A percentile compares a stretch with the other conserved stretches of the same genome.
Evolutionary conservation across 1,139 yeast species (phyloP).

Genomic region (Diutina neorugosa): DNA sequence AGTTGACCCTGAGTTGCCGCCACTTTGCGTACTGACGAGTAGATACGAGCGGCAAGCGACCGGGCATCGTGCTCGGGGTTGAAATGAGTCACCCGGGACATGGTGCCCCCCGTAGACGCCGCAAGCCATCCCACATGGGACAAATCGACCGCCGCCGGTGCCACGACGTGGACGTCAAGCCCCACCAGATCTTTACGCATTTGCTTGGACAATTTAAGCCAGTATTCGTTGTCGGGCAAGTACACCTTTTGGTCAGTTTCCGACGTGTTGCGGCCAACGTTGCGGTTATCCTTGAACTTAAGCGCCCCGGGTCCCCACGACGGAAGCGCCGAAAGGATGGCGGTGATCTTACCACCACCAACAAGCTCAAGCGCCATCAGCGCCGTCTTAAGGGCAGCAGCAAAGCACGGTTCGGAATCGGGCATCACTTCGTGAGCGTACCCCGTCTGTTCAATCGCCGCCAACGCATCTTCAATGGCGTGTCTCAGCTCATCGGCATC

Average conservation of each 20-base stretch:
- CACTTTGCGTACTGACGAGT: conserved; percentile 26
- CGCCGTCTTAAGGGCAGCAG: conserved; percentile 69
- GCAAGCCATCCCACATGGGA: conserved; percentile 63
- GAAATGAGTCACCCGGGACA: conserved; percentile 58
- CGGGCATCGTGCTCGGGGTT: conserved; percentile 60
- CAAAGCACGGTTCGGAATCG: conserved; percentile 64
- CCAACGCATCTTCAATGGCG: conserved; percentile 58
- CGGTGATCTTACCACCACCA: conserved; percentile 76
- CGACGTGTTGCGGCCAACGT: conserved; percentile 28
- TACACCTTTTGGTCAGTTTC: conserved; percentile 46
- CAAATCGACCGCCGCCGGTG: conserved; percentile 57
- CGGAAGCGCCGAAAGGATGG: conserved; percentile 60
- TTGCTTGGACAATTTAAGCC: conserved; percentile 46
- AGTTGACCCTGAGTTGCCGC: conserved; percentile 74
- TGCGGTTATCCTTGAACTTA: conserved; percentile 33
- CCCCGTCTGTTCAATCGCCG: conserved; percentile 39
- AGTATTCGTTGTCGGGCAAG: conserved; percentile 51
- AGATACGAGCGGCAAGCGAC: conserved; percentile 48
- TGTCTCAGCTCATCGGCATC: conserved; percentile 57
- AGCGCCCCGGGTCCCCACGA: conserved; percentile 81
- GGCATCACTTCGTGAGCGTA: conserved; percentile 24
- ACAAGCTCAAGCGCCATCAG: conserved; percentile 45
- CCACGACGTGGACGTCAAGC: conserved; percentile 62
- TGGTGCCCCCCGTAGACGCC: conserved; percentile 60
- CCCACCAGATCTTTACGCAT: conserved; percentile 55